Conservation (phyloP, 2,329 filamentous ascomycete species). For the Thelonectria olida region DNA sequence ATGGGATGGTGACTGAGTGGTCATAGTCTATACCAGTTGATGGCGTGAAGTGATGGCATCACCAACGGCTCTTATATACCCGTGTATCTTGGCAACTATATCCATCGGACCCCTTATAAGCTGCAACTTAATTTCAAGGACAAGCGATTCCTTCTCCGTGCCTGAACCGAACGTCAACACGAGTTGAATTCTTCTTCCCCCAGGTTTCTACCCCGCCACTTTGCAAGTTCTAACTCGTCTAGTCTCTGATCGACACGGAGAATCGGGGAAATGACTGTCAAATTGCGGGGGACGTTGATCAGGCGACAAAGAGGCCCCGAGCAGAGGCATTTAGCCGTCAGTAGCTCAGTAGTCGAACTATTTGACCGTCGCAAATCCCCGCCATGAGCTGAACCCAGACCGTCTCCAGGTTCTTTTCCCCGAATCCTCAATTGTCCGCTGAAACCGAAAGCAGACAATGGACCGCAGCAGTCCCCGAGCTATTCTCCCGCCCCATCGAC, state of each 20-base stretch:
- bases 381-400: not conserved
- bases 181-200: not conserved
- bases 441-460: constrained; percentile 12
- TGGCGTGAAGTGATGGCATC: not conserved
- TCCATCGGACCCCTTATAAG: not conserved
- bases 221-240: not conserved
- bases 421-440: not conserved
- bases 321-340: not conserved
- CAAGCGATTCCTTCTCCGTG: not conserved
- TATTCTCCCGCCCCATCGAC: constrained; percentile 30
- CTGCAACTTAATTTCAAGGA: not conserved
- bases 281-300: constrained; percentile 12
- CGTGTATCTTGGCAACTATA: not conserved
- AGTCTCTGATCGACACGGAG: constrained; percentile 26
- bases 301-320: not conserved
- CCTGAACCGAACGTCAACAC: constrained; percentile 3
- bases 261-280: constrained; percentile 25
- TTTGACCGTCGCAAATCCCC: constrained; percentile 34
- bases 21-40: not conserved
- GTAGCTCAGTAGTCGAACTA: not conserved
- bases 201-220: constrained; percentile 14
- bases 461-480: constrained; percentile 23
- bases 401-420: not conserved
- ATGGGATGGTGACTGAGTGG: not conserved
- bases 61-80: constrained; percentile 4